Conservation (phyloP, 768 basidiomycete genomes). For the Panellus pusillus region DNA sequence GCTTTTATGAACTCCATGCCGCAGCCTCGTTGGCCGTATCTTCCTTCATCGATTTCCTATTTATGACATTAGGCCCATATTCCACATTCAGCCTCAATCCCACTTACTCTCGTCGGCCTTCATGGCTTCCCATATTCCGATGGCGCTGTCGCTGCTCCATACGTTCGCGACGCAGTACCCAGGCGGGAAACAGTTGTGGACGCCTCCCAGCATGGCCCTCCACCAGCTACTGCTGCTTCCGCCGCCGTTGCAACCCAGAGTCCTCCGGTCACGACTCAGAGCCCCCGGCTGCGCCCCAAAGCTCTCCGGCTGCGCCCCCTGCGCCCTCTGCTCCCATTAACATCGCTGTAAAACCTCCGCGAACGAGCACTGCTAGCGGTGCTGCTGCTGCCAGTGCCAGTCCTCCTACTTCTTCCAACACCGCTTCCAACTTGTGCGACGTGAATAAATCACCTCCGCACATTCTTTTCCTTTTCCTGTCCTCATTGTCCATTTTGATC, state of each 20-base stretch:
- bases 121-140: constrained; percentile 46
- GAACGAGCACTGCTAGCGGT: constrained; percentile 25
- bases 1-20: constrained; percentile 28
- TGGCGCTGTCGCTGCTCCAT: constrained; percentile 45
- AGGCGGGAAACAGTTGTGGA: constrained; percentile 33
- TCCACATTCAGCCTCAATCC: constrained; percentile 15
- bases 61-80: constrained; percentile 22
- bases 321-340: constrained; percentile 33
- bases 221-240: constrained; percentile 27
- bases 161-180: constrained; percentile 38
- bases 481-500: constrained; percentile 4
- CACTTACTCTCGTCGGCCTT: constrained; percentile 1
- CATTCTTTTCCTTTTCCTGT: neutral
- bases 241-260: constrained; percentile 26
- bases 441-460: constrained; percentile 29
- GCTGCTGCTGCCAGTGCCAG: constrained; percentile 22
- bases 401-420: constrained; percentile 27
- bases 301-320: too few species aligned
- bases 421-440: constrained; percentile 46
- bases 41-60: constrained; percentile 17
- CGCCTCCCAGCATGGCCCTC: constrained; percentile 19
- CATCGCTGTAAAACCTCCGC: constrained; percentile 28
- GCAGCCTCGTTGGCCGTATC: constrained; percentile 35
- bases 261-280: constrained; percentile 23
- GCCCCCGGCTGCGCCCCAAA: neutral